Evolutionary conservation across 495 filamentous ascomycete species (phyloP).

Genomic region (Penicillium soppii): DNA sequence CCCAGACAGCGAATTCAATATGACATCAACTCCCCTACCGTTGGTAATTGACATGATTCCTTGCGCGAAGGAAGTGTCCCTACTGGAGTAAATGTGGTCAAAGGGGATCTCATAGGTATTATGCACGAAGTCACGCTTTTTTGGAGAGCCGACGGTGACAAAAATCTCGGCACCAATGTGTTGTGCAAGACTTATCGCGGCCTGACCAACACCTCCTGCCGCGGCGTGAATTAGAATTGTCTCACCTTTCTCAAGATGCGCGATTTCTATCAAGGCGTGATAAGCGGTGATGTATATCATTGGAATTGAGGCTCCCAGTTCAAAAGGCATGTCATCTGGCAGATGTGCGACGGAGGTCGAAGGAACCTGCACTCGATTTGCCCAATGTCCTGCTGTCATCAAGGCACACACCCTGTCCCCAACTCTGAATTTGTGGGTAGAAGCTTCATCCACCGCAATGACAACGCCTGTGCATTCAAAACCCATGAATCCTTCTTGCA

Average conservation of each 20-base stretch:
- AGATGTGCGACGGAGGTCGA: neutral
- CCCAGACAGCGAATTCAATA: conserved; percentile 47
- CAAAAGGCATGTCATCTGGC: conserved; percentile 26
- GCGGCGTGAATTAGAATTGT: conserved; percentile 56
- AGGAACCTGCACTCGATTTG: neutral
- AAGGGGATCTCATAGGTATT: conserved; percentile 26
- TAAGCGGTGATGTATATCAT: conserved; percentile 51
- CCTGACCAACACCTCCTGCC: conserved; percentile 57
- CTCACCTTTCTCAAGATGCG: conserved; percentile 41
- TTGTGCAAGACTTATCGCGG: conserved; percentile 55
- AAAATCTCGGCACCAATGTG: conserved; percentile 54
- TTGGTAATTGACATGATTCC: conserved; percentile 32
- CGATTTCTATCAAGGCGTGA: conserved; percentile 40
- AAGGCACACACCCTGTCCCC: conserved; percentile 42
- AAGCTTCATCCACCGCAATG: conserved; percentile 5
- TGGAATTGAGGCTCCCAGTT: conserved; percentile 52
- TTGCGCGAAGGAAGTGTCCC: conserved; percentile 13
- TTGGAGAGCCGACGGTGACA: conserved; percentile 46
- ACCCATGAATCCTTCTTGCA: conserved; percentile 28
- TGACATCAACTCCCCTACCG: conserved; percentile 45
- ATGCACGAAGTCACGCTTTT: conserved; percentile 35
- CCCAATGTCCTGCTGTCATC: neutral
- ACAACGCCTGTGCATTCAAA: conserved; percentile 45
- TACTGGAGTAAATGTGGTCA: conserved; percentile 40
- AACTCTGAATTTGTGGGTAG: conserved; percentile 20